Percentiles rank a stretch among this genome's conserved stretches.
Conservation (phyloP, 2,329 filamentous ascomycete genomes). For the Talaromyces sp. region DNA sequence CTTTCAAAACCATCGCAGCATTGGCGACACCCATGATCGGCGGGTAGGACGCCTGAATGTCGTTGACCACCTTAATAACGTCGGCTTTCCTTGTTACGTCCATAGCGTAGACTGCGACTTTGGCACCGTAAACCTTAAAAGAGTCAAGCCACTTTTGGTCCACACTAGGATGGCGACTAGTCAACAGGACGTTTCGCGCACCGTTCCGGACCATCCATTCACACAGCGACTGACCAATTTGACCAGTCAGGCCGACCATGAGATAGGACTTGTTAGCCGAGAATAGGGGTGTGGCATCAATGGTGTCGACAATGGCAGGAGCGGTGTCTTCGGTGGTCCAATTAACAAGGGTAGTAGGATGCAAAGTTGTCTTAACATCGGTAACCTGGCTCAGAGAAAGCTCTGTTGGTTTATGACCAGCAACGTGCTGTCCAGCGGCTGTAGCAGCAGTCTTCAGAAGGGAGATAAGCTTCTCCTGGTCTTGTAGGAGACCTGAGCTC, state of each 20-base stretch:
- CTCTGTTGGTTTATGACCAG: too few relatives aligned
- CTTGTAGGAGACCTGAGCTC: too few relatives aligned
- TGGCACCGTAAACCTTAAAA: background rate
- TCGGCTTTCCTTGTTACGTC: background rate
- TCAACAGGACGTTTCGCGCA: slow-evolving; percentile 31
- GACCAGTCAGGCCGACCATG: slow-evolving; percentile 34
- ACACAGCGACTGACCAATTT: slow-evolving; percentile 33
- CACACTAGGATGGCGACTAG: slow-evolving; percentile 26
- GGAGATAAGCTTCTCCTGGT: too few relatives aligned
- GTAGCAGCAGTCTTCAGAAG: too few relatives aligned
- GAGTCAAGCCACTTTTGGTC: background rate
- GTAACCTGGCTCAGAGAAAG: too few relatives aligned
- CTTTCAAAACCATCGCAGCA: slow-evolving; percentile 27
- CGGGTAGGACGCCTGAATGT: slow-evolving; percentile 4
- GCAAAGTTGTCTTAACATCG: too few relatives aligned
- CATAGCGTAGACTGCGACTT: background rate
- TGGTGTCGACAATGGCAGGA: too few relatives aligned
- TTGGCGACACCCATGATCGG: slow-evolving; percentile 31
- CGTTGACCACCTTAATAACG: background rate
- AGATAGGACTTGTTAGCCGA: slow-evolving; percentile 33
- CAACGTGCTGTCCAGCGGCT: too few relatives aligned
- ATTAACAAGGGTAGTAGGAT: too few relatives aligned
- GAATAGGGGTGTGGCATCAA: too few relatives aligned
- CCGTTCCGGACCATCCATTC: slow-evolving; percentile 36
- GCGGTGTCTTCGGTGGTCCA: too few relatives aligned